Percentiles rank a stretch among this genome's conserved stretches.
Conservation (phyloP, 345 rosid species). For the Brassica juncea region DNA sequence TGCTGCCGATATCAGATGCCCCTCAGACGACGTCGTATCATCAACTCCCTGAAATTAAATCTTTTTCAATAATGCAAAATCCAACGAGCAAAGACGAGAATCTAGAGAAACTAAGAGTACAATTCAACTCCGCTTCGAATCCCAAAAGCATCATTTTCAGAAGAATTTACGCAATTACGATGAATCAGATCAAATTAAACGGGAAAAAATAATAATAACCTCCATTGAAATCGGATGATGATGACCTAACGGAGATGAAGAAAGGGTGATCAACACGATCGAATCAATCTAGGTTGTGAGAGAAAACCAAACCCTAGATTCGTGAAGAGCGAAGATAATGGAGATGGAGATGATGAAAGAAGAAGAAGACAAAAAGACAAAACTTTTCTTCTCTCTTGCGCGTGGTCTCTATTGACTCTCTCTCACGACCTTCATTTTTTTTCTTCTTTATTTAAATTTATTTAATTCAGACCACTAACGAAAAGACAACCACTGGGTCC, state of each 20-base stretch:
- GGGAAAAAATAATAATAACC: constrained; percentile 29
- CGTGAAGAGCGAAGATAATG: constrained; percentile 34
- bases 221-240: constrained; percentile 32
- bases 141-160: background rate
- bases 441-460: background rate
- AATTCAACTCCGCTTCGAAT: constrained; percentile 3
- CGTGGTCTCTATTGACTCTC: constrained; percentile 31
- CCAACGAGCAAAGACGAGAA: background rate
- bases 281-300: constrained; percentile 31
- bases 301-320: constrained; percentile 41
- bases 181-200: constrained; percentile 6
- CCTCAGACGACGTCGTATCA: constrained; percentile 57
- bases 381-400: constrained; percentile 24
- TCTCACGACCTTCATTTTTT: constrained; percentile 22
- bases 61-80: background rate
- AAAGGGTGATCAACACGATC: constrained; percentile 5
- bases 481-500: constrained; percentile 27
- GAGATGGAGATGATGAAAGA: constrained; percentile 5
- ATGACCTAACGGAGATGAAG: constrained; percentile 5
- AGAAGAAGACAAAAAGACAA: constrained; percentile 17
- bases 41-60: constrained; percentile 47
- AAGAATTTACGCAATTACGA: background rate
- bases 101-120: background rate
- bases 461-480: constrained; percentile 7
- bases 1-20: constrained; percentile 78